Conservation (phyloP, 805 yeast species). For the Metschnikowia colocasiae region DNA sequence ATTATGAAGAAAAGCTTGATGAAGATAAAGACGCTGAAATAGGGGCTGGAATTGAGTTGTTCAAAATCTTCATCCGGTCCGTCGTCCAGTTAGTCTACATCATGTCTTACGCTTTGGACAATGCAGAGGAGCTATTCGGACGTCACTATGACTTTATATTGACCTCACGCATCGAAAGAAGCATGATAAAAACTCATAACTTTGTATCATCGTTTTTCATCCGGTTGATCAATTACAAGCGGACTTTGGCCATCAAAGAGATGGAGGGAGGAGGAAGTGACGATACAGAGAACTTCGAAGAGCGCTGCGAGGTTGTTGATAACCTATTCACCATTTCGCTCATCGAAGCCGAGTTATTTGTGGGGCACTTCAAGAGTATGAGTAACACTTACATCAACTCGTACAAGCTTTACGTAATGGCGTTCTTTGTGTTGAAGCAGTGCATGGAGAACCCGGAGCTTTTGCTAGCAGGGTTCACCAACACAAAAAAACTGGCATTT, state of each 20-base stretch:
- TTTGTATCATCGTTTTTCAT: constrained; percentile 38
- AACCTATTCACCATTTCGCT: constrained; percentile 30
- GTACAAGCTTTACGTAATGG: constrained; percentile 39
- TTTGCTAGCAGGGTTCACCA: constrained; percentile 30
- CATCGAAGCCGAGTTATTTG: constrained; percentile 40
- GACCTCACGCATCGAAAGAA: constrained; percentile 36
- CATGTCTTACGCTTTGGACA: constrained; percentile 41
- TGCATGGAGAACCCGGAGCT: constrained; percentile 39
- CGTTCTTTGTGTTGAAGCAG: constrained; percentile 38
- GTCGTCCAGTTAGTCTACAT: constrained; percentile 42
- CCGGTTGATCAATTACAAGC: constrained; percentile 37
- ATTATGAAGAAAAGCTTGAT: constrained; percentile 34
- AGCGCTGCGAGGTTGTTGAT: constrained; percentile 31
- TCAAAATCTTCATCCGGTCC: constrained; percentile 38
- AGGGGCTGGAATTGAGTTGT: constrained; percentile 39
- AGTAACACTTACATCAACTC: constrained; percentile 39
- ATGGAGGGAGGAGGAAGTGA: constrained; percentile 4
- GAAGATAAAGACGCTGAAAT: constrained; percentile 28
- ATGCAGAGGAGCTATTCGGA: constrained; percentile 41
- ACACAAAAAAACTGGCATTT: constrained; percentile 22
- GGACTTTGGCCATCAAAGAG: constrained; percentile 24
- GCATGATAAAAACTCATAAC: constrained; percentile 40
- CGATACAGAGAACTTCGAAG: constrained; percentile 6
- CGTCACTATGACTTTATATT: constrained; percentile 35
- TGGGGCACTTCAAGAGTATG: constrained; percentile 38